Conservation (phyloP, 805 yeast genomes). For the Hanseniaspora mollemarum region DNA sequence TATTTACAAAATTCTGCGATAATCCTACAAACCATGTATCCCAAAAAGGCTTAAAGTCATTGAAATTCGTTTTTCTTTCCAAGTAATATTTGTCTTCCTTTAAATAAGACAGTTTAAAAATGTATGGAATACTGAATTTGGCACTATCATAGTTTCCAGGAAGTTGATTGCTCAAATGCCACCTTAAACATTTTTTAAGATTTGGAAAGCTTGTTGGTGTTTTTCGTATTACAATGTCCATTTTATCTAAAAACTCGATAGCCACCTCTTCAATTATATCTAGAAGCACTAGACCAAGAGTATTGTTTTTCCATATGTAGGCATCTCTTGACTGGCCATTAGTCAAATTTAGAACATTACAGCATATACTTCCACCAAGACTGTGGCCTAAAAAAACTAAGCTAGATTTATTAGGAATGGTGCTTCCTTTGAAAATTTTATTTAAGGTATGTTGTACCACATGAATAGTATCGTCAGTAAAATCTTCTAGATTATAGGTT, state of each 20-base stretch:
- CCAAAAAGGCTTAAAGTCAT: constrained; percentile 61
- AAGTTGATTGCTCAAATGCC: constrained; percentile 58
- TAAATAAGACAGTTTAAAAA: constrained; percentile 29
- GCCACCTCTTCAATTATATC: constrained; percentile 96
- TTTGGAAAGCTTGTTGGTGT: constrained; percentile 53
- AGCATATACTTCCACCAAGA: constrained; percentile 77
- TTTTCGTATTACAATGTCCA: constrained; percentile 53
- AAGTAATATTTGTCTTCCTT: constrained; percentile 23
- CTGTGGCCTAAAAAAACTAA: constrained; percentile 76
- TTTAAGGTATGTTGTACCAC: constrained; percentile 36
- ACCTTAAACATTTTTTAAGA: constrained; percentile 53
- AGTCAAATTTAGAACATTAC: constrained; percentile 36
- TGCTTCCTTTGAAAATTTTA: constrained; percentile 10
- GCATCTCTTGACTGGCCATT: not conserved
- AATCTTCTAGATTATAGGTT: constrained; percentile 38
- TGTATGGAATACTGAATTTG: constrained; percentile 60
- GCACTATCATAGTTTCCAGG: constrained; percentile 56
- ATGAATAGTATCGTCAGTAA: constrained; percentile 47
- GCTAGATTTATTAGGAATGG: constrained; percentile 20
- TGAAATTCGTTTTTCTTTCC: constrained; percentile 57
- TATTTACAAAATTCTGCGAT: constrained; percentile 41
- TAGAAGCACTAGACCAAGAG: constrained; percentile 63
- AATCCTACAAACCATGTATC: constrained; percentile 65
- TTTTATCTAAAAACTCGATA: constrained; percentile 49
- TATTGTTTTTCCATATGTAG: constrained; percentile 20